Evolutionary conservation across 805 yeast genomes (phyloP), one percentile per base, ranked within the genome.

Genomic region (Kockiozyma suomiensis): DNA sequence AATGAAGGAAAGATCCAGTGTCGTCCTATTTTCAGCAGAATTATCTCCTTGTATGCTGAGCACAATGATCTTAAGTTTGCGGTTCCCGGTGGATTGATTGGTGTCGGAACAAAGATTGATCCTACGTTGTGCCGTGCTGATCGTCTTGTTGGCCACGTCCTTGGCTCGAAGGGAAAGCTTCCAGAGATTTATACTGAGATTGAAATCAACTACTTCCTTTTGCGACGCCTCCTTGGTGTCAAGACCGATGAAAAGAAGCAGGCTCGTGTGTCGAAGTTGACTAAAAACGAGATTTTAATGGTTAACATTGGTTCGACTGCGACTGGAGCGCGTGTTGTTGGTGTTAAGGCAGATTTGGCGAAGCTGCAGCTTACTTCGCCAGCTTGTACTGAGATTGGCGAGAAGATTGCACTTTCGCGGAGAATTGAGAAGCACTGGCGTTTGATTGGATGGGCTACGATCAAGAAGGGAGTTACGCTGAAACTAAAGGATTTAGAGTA

Each of bases 351-450:
- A 63, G 99, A 94, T 83, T 90, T 96, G 97, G 99, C 99, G 48
- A 90, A 97, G 82, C 82, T 94, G 73, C 91, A 90, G 74, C 83
- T 94, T 74, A 93, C 98, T 50, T 86, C 97, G 50, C 99, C 99
- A 58, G 99, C 98, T 50, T 94, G 99, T 85, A 93, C 99, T 40
- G 97, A 93, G 81, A 83, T 93, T 53, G 90, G 96, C 69, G 99
- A 94, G 81, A 93, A 94, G 87, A 93, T 94, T 76, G 99, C 99
- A 41, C 81, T 94, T 73, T 91, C 97, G 47, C 89, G 99, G 83
- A 92, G 99, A 84, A 94, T 94, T 71, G 99, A 94, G 75, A 93
- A 93, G 85, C 99, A 94, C 78, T 94, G 97, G 97, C 94, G 99
- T 83, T 83, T 94, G 75, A 94, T 94, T 79, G 99, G 99, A 71